These are phyloP conservation scores for Inga leiocalycina DNA, from an alignment of 306 rosid genomes.

Conservation along the genomic window DNA sequence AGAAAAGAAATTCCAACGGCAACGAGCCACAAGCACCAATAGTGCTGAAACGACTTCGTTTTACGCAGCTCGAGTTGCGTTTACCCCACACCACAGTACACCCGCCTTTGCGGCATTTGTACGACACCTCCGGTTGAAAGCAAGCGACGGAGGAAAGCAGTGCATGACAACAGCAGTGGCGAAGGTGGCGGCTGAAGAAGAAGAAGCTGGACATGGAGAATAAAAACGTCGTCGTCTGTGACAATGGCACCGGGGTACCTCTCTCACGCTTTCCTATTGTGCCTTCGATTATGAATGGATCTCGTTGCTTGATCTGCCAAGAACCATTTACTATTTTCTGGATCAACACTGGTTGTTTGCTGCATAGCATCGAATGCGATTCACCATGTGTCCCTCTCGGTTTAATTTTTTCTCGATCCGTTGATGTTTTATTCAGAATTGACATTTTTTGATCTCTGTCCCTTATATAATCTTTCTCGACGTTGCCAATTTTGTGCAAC, in stretches of 20 bases:
- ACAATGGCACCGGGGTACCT: conserved; percentile 94
- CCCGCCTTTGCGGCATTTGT: conserved; percentile 27
- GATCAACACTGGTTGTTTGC: background rate
- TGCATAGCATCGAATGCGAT: background rate
- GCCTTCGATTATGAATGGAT: background rate
- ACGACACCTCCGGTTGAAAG: conserved; percentile 37
- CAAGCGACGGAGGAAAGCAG: conserved; percentile 8
- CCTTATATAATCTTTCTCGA: background rate
- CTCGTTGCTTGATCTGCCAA: conserved; percentile 13
- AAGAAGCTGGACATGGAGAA: conserved; percentile 62
- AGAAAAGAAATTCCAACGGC: no score
- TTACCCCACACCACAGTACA: background rate
- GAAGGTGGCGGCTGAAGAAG: background rate
- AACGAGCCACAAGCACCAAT: background rate
- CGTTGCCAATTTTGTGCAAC: background rate
- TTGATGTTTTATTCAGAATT: background rate
- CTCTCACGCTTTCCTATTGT: background rate
- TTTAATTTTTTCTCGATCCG: background rate
- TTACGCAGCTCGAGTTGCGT: background rate
- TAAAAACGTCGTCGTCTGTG: conserved; percentile 89
- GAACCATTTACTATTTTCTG: background rate
- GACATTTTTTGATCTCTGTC: background rate
- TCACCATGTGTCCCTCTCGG: background rate
- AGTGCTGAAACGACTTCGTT: background rate
- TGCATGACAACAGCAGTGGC: conserved; percentile 1